A percentile compares a stretch with the other conserved stretches of the same genome.
Conservation (phyloP, 2,329 filamentous ascomycete genomes). For the Xenoacremonium recifei region DNA sequence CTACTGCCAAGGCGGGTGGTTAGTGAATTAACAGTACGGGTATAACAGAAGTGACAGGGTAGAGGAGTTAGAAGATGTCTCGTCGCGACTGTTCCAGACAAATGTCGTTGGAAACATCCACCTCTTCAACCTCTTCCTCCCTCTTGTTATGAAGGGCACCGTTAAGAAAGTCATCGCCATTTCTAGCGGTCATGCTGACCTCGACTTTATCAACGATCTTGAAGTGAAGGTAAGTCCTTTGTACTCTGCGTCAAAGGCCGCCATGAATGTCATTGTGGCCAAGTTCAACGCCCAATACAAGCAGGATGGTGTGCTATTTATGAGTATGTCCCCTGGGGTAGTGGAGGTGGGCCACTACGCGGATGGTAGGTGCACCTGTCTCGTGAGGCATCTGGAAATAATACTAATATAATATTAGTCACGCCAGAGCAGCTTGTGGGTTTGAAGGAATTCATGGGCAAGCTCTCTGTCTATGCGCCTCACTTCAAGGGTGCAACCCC, state of each 20-base stretch:
- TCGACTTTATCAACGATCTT: slow-evolving; percentile 37
- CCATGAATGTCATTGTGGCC: slow-evolving; percentile 49
- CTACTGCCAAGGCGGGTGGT: not conserved
- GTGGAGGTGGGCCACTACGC: slow-evolving; percentile 41
- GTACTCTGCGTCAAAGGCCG: slow-evolving; percentile 52
- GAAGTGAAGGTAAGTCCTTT: slow-evolving; percentile 33
- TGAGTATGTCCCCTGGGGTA: slow-evolving; percentile 50
- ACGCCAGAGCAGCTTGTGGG: slow-evolving; percentile 26
- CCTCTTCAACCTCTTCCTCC: slow-evolving; percentile 51
- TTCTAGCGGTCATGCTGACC: slow-evolving; percentile 47
- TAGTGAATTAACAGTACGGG: not conserved
- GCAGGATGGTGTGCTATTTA: slow-evolving; percentile 50
- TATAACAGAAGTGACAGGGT: slow-evolving; percentile 14
- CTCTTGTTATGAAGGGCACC: slow-evolving; percentile 48
- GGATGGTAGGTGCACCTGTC: slow-evolving; percentile 17
- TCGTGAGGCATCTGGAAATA: not conserved
- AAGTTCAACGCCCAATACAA: slow-evolving; percentile 52
- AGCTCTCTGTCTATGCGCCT: slow-evolving; percentile 38
- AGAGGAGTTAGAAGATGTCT: slow-evolving; percentile 12
- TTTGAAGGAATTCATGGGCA: slow-evolving; percentile 21
- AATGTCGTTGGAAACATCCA: slow-evolving; percentile 55
- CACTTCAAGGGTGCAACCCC: slow-evolving; percentile 33
- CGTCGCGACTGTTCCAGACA: slow-evolving; percentile 32
- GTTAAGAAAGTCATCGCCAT: slow-evolving; percentile 56
- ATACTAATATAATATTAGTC: slow-evolving; percentile 8